Conservation (phyloP, 2,329 filamentous ascomycete genomes). For the Tolypocladium sp. region DNA sequence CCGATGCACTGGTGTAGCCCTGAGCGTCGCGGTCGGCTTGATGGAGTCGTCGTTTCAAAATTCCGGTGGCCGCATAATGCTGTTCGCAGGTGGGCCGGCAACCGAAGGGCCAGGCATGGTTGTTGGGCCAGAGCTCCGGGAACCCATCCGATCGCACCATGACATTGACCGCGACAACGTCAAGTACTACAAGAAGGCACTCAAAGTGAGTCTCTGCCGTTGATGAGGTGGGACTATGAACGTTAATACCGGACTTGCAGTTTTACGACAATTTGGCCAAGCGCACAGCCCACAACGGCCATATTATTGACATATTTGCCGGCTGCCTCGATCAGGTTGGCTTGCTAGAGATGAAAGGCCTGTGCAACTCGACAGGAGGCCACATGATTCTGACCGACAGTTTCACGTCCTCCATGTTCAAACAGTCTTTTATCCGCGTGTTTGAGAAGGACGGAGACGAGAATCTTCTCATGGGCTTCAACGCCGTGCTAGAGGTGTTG, state of each 20-base stretch:
- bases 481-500: constrained; percentile 87
- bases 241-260: constrained; percentile 27
- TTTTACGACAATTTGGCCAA: constrained; percentile 95
- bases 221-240: not conserved
- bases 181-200: constrained; percentile 98
- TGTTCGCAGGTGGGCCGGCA: constrained; percentile 89
- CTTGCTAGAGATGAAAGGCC: constrained; percentile 93
- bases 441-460: constrained; percentile 96
- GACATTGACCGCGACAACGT: constrained; percentile 98
- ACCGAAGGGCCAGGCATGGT: constrained; percentile 97
- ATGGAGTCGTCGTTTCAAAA: constrained; percentile 95
- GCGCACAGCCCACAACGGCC: constrained; percentile 89
- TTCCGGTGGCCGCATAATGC: constrained; percentile 89
- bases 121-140: constrained; percentile 87
- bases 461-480: constrained; percentile 96
- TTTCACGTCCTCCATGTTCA: constrained; percentile 98
- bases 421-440: constrained; percentile 92
- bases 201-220: constrained; percentile 56
- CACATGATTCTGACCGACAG: constrained; percentile 98
- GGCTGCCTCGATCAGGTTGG: constrained; percentile 97
- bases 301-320: constrained; percentile 95
- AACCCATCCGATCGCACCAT: constrained; percentile 95
- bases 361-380: constrained; percentile 91
- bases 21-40: constrained; percentile 87
- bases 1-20: constrained; percentile 90